Conservation (phyloP, 1,284 basidiomycete species). For the Irpex sp. region DNA sequence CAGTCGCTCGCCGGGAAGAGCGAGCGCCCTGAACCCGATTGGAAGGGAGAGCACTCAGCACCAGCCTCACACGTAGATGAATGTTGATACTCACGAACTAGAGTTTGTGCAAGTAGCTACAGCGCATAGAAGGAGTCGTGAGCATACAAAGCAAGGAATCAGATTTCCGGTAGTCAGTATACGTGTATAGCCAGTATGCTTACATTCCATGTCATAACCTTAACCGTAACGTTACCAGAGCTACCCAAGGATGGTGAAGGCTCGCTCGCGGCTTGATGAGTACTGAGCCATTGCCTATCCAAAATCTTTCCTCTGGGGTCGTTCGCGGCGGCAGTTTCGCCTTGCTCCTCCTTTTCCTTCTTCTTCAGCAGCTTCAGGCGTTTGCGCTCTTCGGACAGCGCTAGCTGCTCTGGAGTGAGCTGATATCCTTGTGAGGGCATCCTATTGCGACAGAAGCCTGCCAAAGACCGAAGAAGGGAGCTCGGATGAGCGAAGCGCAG, state of each 20-base stretch:
- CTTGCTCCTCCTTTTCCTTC: slow-evolving; percentile 10
- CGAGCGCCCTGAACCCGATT: slow-evolving; percentile 55
- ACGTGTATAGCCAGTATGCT: slow-evolving; percentile 25
- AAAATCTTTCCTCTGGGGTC: slow-evolving; percentile 32
- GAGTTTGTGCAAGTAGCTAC: slow-evolving; percentile 70
- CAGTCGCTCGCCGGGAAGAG: slow-evolving; percentile 83
- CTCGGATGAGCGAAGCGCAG: too few species aligned
- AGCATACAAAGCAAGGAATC: slow-evolving; percentile 6
- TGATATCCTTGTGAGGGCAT: slow-evolving; percentile 18
- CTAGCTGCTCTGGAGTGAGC: slow-evolving; percentile 51
- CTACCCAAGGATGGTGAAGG: slow-evolving; percentile 1
- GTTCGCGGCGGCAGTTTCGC: slow-evolving; percentile 6
- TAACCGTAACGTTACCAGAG: slow-evolving; percentile 25
- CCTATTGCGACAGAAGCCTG: neutral
- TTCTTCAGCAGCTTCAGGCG: slow-evolving; percentile 38
- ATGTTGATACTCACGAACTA: slow-evolving; percentile 62
- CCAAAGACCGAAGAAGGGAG: neutral
- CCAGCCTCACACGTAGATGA: neutral
- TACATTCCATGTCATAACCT: slow-evolving; percentile 77
- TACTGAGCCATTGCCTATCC: slow-evolving; percentile 47
- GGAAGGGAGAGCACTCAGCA: neutral
- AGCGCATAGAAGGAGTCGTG: neutral
- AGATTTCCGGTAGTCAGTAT: slow-evolving; percentile 13
- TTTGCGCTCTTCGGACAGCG: slow-evolving; percentile 48
- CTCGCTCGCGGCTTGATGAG: slow-evolving; percentile 19